These are phyloP conservation scores for Talaromyces pinophilus DNA, from an alignment of 2,329 filamentous ascomycete genomes.

Conservation along the genomic window DNA sequence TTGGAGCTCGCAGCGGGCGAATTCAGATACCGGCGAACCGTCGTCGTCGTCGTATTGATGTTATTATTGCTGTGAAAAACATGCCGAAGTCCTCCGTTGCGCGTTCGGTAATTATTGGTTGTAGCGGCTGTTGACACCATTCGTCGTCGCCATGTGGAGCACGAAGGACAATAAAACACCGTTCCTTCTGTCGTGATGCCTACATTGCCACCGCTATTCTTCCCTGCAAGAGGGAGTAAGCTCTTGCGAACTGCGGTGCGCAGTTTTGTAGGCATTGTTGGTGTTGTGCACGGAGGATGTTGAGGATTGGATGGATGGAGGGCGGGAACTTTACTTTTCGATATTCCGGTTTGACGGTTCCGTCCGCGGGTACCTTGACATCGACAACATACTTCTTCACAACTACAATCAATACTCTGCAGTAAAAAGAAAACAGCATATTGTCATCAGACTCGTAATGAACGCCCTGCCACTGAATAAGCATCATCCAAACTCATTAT, in stretches of 20 bases:
- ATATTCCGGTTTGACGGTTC: conserved; percentile 2
- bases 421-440: neutral
- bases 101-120: conserved; percentile 11
- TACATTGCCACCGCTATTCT: conserved; percentile 21
- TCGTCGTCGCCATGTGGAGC: conserved; percentile 37
- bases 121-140: conserved; percentile 30
- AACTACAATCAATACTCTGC: neutral
- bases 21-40: conserved; percentile 12
- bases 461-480: conserved; percentile 13
- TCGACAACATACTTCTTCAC: neutral
- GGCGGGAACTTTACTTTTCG: conserved; percentile 5
- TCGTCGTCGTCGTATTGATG: conserved; percentile 1
- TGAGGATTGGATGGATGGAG: neutral
- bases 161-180: conserved; percentile 45
- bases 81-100: conserved; percentile 14
- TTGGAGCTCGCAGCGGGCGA: conserved; percentile 19
- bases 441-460: conserved; percentile 12
- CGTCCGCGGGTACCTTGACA: neutral
- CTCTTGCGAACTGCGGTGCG: conserved; percentile 39
- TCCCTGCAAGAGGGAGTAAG: conserved; percentile 34
- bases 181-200: conserved; percentile 16
- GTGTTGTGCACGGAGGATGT: neutral
- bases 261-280: conserved; percentile 44
- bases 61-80: neutral
- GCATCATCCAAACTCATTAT: conserved; percentile 1